Evolutionary conservation across 768 basidiomycete species (phyloP), one percentile per base, ranked within the genome.

Genomic region (Gautieria morchelliformis): DNA sequence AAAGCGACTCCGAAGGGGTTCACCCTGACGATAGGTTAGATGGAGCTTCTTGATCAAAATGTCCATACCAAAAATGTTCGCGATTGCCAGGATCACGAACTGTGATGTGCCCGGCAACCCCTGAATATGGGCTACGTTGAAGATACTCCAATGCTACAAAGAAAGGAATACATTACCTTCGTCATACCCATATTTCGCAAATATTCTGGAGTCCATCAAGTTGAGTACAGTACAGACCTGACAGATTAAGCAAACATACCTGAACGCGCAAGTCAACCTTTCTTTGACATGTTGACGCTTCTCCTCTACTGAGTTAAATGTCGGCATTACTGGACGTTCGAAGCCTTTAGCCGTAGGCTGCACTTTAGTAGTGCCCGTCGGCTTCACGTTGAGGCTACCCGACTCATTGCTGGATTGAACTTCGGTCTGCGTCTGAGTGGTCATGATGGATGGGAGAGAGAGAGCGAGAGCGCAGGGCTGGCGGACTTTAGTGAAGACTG

Each of bases 181-280:
- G 37, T 57, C 56, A 39, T 48, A 50, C 20, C 45, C 56, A 33
- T 57, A 57, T 50, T 57, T 57, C 24, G 46, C 56, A 20, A 57
- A 57, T 8, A 57, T 57, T 27, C 74, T 0, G 70, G 67, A 70
- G 75, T 47, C 60, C 68, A 46, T 73, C 88, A 27, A 67, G 62
- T 84, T 9, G 59, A 67, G 12, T 86, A 86, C 45, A 67, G 12
- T 86, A 86, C 45, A 33, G 45, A 22, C 8, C 11, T 49, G 10
- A 44, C 11, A 45, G 17, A 19, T 24, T 11, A 19, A 11, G 37
- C 1, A 20, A 55, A 22, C 22, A 12, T 39, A 52, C 56, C 56
- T 48, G 15, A 57, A 48, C 19, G 56, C 56, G 39, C 56, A 57
- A 33, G 56, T 46, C 47, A 57, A 50, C 6, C 56, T 46, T 33